A percentile compares a stretch with the other conserved stretches of the same genome.
phyloP scores from a whole-genome alignment of 257 asterid genomes.

The Striga asiatica region DNA sequence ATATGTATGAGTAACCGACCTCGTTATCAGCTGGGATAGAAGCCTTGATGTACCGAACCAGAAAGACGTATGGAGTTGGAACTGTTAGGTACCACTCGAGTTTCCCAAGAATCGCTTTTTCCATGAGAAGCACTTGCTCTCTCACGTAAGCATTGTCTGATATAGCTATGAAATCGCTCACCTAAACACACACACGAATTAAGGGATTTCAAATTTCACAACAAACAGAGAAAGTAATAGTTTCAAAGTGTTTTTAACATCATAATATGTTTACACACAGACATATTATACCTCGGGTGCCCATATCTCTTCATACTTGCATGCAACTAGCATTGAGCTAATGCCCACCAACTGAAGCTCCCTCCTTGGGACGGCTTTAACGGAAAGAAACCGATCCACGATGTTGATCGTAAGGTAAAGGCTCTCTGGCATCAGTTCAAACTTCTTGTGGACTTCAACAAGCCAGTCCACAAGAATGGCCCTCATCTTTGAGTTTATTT shows the following conservation, averaged over 20 bases:
- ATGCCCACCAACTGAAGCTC: constrained; percentile 86
- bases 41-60: constrained; percentile 43
- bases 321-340: constrained; percentile 76
- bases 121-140: constrained; percentile 45
- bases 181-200: too few species aligned
- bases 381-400: constrained; percentile 51
- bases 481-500: constrained; percentile 64
- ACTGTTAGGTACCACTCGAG: constrained; percentile 53
- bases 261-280: too few species aligned
- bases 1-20: constrained; percentile 9
- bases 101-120: constrained; percentile 48
- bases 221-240: too few species aligned
- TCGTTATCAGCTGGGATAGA: constrained; percentile 35
- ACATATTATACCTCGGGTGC: constrained; percentile 54
- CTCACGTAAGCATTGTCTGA: constrained; percentile 50
- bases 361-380: constrained; percentile 40
- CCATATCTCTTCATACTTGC: constrained; percentile 95
- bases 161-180: constrained; percentile 37
- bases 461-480: constrained; percentile 79
- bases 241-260: too few species aligned
- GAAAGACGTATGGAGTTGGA: constrained; percentile 52
- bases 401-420: constrained; percentile 58
- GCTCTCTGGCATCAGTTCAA: constrained; percentile 57
- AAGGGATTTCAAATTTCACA: too few species aligned
- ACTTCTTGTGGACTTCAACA: constrained; percentile 67